Conservation (phyloP, 495 filamentous ascomycete genomes). For the Amniculicola lignicola region DNA sequence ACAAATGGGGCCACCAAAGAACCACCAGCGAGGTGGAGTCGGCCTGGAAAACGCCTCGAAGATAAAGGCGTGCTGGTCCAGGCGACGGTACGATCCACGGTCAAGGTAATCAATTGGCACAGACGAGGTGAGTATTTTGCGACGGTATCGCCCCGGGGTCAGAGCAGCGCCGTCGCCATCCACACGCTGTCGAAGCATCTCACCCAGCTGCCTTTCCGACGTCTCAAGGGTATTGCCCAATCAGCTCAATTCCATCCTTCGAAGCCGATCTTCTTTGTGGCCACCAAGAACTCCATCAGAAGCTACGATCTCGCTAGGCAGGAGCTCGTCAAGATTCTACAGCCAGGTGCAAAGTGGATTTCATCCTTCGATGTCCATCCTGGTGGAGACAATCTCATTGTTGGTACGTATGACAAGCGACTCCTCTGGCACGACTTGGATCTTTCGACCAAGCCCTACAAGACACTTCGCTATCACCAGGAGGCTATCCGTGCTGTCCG, state of each 20-base stretch:
- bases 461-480: slow-evolving; percentile 88
- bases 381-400: slow-evolving; percentile 86
- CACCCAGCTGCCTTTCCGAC: slow-evolving; percentile 89
- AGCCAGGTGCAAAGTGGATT: slow-evolving; percentile 93
- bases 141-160: slow-evolving; percentile 76
- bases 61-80: slow-evolving; percentile 74
- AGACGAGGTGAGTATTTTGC: slow-evolving; percentile 91
- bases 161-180: slow-evolving; percentile 84
- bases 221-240: slow-evolving; percentile 79
- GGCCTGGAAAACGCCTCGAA: slow-evolving; percentile 68
- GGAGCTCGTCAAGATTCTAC: slow-evolving; percentile 82
- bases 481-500: slow-evolving; percentile 85
- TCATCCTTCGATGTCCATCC: slow-evolving; percentile 90
- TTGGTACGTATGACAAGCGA: slow-evolving; percentile 88
- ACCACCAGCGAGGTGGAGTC: slow-evolving; percentile 74
- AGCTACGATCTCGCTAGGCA: slow-evolving; percentile 89
- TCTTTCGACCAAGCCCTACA: slow-evolving; percentile 83
- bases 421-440: slow-evolving; percentile 97
- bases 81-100: slow-evolving; percentile 71
- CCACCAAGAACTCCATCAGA: slow-evolving; percentile 86
- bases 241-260: slow-evolving; percentile 91
- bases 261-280: slow-evolving; percentile 90
- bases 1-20: slow-evolving; percentile 61
- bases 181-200: slow-evolving; percentile 93
- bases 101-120: slow-evolving; percentile 95